A percentile compares a stretch with the other conserved stretches of the same genome.
Conservation (phyloP, 805 yeast species). For the Wickerhamiella hasegawae region DNA sequence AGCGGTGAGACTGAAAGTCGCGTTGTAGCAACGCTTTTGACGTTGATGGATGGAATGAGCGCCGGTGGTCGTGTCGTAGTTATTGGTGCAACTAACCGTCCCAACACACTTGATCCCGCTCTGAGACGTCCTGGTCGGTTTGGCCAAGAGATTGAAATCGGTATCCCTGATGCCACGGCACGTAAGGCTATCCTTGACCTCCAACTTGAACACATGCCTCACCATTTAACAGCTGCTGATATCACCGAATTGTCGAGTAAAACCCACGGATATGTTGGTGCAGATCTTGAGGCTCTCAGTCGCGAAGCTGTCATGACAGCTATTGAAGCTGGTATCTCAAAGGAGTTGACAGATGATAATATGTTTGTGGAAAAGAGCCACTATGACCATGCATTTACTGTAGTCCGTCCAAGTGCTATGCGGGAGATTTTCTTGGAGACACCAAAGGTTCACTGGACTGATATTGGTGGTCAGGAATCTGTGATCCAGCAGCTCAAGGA, state of each 20-base stretch:
- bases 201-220: slow-evolving; percentile 46
- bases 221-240: slow-evolving; percentile 35
- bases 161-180: slow-evolving; percentile 77
- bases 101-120: slow-evolving; percentile 98
- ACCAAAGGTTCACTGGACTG: slow-evolving; percentile 87
- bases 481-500: slow-evolving; percentile 70
- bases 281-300: slow-evolving; percentile 76
- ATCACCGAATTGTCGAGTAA: slow-evolving; percentile 49
- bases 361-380: slow-evolving; percentile 39
- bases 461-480: slow-evolving; percentile 87
- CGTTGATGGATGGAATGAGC: slow-evolving; percentile 98
- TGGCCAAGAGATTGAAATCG: slow-evolving; percentile 79
- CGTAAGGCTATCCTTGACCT: slow-evolving; percentile 55
- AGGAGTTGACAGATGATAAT: slow-evolving; percentile 13
- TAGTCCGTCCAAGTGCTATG: slow-evolving; percentile 94
- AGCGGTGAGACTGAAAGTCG: slow-evolving; percentile 82
- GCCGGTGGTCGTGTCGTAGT: slow-evolving; percentile 96
- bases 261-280: slow-evolving; percentile 97
- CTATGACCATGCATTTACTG: slow-evolving; percentile 53
- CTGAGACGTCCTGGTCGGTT: slow-evolving; percentile 77
- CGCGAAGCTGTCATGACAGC: slow-evolving; percentile 81
- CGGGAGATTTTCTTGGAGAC: slow-evolving; percentile 85
- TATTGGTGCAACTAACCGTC: slow-evolving; percentile 95
- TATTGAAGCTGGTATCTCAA: slow-evolving; percentile 42
- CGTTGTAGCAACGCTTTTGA: slow-evolving; percentile 75